These are phyloP conservation scores for Nakazawaea ishiwadae DNA, from an alignment of 805 yeast genomes.

Conservation along the genomic window DNA sequence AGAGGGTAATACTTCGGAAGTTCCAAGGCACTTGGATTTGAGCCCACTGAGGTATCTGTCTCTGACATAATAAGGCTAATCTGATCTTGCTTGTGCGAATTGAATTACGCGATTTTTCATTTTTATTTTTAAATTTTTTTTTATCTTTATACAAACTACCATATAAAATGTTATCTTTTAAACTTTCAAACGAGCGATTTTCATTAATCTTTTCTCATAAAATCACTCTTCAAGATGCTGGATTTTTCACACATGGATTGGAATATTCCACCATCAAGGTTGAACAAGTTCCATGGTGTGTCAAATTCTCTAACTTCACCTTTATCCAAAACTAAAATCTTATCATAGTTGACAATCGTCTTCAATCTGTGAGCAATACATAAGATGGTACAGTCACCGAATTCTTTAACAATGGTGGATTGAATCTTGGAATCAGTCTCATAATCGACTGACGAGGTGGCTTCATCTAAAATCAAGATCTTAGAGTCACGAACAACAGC, in stretches of 20 bases:
- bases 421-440: constrained; percentile 70
- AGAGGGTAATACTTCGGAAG: constrained; percentile 11
- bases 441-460: constrained; percentile 72
- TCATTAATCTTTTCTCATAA: constrained; percentile 15
- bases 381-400: constrained; percentile 57
- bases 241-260: constrained; percentile 45
- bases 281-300: constrained; percentile 43
- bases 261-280: constrained; percentile 38
- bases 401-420: constrained; percentile 51
- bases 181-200: too few relatives aligned
- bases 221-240: constrained; percentile 35
- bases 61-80: too few relatives aligned
- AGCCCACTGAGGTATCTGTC: background rate
- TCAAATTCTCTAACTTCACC: constrained; percentile 55
- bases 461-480: constrained; percentile 68
- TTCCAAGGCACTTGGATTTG: background rate
- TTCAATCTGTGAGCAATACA: constrained; percentile 71
- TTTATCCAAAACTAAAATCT: constrained; percentile 52
- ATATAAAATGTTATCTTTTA: too few relatives aligned
- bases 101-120: too few relatives aligned
- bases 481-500: constrained; percentile 62
- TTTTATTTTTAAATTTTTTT: too few relatives aligned
- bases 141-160: too few relatives aligned
- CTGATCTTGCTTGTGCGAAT: too few relatives aligned
- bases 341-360: constrained; percentile 58